Percentiles rank a stretch among this genome's conserved stretches.
Conservation (phyloP, 352 stramenopile species). For the Globisporangium solare region DNA sequence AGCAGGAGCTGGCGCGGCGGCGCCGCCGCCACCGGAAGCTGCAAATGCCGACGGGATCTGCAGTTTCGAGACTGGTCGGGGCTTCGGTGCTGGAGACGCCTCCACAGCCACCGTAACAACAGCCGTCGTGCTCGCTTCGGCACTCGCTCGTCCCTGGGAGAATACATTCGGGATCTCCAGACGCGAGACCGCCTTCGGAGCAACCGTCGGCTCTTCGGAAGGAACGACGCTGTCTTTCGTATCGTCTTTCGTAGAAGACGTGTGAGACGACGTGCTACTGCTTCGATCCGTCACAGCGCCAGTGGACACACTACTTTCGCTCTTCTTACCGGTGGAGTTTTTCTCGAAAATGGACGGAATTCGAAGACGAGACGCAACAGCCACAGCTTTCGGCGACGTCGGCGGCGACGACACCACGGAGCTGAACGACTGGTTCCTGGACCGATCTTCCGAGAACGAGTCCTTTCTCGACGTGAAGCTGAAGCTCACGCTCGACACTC, state of each 20-base stretch:
- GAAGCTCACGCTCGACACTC: conserved; percentile 16
- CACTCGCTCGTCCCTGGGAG: neutral
- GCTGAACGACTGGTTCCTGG: conserved; percentile 12
- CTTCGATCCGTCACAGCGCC: conserved; percentile 5
- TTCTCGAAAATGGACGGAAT: conserved; percentile 57
- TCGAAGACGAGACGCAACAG: conserved; percentile 31
- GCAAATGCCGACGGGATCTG: conserved; percentile 20
- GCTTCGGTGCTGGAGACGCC: neutral
- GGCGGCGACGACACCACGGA: conserved; percentile 14
- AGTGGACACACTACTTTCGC: neutral
- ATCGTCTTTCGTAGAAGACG: conserved; percentile 26
- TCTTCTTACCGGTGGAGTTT: conserved; percentile 13
- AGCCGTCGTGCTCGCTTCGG: neutral
- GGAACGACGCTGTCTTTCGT: neutral
- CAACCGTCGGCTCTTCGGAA: neutral
- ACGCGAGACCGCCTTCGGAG: conserved; percentile 1
- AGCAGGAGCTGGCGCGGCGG: neutral
- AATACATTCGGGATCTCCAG: conserved; percentile 3
- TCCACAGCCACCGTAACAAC: neutral
- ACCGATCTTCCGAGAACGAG: conserved; percentile 11
- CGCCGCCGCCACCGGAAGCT: neutral
- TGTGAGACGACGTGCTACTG: conserved; percentile 24
- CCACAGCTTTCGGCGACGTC: conserved; percentile 17
- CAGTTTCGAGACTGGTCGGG: conserved; percentile 13
- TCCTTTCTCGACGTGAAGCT: conserved; percentile 18